Evolutionary conservation across 129 eudicot species (phyloP), one percentile per base, ranked within the genome.

Genomic region (Tagetes patula): DNA sequence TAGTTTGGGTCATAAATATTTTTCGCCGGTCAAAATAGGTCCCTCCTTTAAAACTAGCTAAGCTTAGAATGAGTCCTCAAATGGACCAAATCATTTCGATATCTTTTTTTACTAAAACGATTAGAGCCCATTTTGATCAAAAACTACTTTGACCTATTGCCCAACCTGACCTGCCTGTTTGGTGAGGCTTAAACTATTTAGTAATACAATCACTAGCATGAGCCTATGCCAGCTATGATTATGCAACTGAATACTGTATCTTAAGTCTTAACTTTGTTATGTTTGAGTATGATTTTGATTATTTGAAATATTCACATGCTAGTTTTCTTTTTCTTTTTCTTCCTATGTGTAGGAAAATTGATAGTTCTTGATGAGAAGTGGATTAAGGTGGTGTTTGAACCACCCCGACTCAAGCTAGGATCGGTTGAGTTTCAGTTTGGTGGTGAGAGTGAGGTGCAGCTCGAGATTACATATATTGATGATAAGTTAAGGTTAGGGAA

Each of bases 351-450:
- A 92, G 98, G 99, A 34, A 90, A 95, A 59, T 65, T 95, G 78
- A 88, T 72, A 52, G 91, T 89, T 69, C 80, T 95, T 65, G 99
- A 95, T 70, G 93, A 85, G 81, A 90, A 85, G 67, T 95, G 99
- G 99, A 88, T 95, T 50, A 91, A 95, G 74, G 99, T 95, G 43
- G 92, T 88, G 68, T 95, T 95, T 78, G 97, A 95, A 88, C 82
- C 94, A 59, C 99, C 97, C 6, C 79, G 82, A 69, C 90, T 95
- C 33, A 95, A 84, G 82, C 73, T 95, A 39, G 97, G 97, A 55
- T 85, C 84, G 11, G 13, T 85, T 33, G 91, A 88, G 76, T 88
- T 90, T 38, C 84, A 67, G 55, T 95, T 86, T 60, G 97, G 97
- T 20, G 90, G 99, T 6, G 81, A 90, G 79, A 90, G 99, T 70